These are phyloP conservation scores for Gigaspora rosea DNA, from an alignment of 192 early-diverging fungal species.

Conservation along the genomic window DNA sequence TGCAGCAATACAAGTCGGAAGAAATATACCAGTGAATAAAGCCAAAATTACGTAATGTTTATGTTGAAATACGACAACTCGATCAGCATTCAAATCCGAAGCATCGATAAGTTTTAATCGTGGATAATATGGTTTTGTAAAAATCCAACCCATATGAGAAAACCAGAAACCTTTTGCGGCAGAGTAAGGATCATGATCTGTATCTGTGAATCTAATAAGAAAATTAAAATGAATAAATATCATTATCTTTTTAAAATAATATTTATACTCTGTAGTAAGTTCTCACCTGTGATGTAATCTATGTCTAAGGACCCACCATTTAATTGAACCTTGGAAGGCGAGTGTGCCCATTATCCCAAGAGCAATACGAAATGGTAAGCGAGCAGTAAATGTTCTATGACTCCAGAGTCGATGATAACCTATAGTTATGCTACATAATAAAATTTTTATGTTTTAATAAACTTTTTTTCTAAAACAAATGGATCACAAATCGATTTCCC, in stretches of 20 bases:
- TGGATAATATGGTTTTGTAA: constrained; percentile 65
- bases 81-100: constrained; percentile 74
- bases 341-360: constrained; percentile 63
- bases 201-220: constrained; percentile 46
- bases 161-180: constrained; percentile 78
- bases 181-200: constrained; percentile 74
- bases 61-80: constrained; percentile 76
- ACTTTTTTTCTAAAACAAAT: not conserved
- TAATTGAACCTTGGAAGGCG: constrained; percentile 76
- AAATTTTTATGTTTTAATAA: not conserved
- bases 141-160: constrained; percentile 84
- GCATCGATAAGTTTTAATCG: constrained; percentile 75
- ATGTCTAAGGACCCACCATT: constrained; percentile 83
- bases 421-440: not conserved
- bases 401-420: constrained; percentile 83
- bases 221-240: not conserved
- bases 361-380: constrained; percentile 56
- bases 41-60: constrained; percentile 72
- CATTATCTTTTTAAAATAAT: not conserved
- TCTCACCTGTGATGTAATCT: constrained; percentile 79
- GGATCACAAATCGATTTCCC: not conserved
- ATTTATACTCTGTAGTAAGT: too few species aligned
- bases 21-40: constrained; percentile 65
- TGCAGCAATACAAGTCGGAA: constrained; percentile 81
- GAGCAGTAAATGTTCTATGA: constrained; percentile 71